Evolutionary conservation across 2,329 filamentous ascomycete species (phyloP).

Genomic region (Ceratocystis destructans): DNA sequence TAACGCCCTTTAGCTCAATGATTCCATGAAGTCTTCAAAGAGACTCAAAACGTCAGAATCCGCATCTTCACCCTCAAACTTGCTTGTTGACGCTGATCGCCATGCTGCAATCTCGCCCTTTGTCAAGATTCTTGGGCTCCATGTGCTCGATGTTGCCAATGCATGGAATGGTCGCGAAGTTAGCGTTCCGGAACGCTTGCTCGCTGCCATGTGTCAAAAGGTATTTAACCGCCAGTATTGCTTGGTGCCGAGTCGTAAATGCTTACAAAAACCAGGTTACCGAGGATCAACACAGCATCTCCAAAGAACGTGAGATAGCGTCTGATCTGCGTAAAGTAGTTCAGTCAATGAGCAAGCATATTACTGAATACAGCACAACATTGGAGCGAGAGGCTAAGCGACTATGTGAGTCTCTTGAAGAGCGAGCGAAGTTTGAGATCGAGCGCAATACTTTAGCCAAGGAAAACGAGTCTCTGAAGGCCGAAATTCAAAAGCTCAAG

Average conservation of each 20-base stretch:
- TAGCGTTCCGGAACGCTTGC: slow-evolving; percentile 11
- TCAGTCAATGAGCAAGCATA: slow-evolving; percentile 32
- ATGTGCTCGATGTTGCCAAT: slow-evolving; percentile 14
- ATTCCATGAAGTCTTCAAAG: slow-evolving; percentile 11
- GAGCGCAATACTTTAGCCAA: slow-evolving; percentile 28
- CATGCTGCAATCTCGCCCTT: slow-evolving; percentile 16
- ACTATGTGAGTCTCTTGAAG: slow-evolving; percentile 37
- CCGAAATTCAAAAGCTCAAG: slow-evolving; percentile 26
- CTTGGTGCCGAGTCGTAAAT: background rate
- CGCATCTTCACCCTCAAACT: background rate
- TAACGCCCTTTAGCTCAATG: slow-evolving; percentile 1
- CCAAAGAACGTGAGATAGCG: slow-evolving; percentile 24
- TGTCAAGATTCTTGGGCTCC: slow-evolving; percentile 16
- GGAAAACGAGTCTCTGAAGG: slow-evolving; percentile 26
- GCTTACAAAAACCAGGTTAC: slow-evolving; percentile 21
- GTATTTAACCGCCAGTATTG: slow-evolving; percentile 1
- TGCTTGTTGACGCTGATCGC: slow-evolving; percentile 17
- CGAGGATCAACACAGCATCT: slow-evolving; percentile 31
- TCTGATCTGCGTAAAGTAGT: slow-evolving; percentile 30
- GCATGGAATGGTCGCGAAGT: slow-evolving; percentile 12
- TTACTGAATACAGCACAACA: slow-evolving; percentile 34
- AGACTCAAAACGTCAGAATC: slow-evolving; percentile 12
- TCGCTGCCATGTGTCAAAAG: slow-evolving; percentile 19
- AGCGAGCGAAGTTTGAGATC: slow-evolving; percentile 36
- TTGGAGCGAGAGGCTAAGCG: slow-evolving; percentile 33